These are phyloP conservation scores for Talaromyces sp. DNA, from an alignment of 2,329 filamentous ascomycete species.

Conservation along the genomic window DNA sequence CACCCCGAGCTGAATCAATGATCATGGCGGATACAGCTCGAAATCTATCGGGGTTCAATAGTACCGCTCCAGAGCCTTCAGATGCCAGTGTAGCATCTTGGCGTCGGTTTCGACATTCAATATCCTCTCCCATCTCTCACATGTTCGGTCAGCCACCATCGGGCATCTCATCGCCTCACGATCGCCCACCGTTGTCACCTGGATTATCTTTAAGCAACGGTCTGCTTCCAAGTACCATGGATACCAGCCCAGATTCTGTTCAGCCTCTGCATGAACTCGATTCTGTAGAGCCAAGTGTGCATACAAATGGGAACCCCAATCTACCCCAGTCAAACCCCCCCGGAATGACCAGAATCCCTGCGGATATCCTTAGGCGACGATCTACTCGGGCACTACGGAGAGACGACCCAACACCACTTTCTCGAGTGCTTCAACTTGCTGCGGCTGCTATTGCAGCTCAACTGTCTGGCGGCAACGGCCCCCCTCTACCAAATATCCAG, in stretches of 20 bases:
- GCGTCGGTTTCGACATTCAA: constrained; percentile 48
- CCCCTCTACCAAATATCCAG: constrained; percentile 58
- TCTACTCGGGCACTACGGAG: constrained; percentile 56
- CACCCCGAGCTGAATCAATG: constrained; percentile 37
- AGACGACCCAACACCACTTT: constrained; percentile 66
- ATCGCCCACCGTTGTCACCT: constrained; percentile 33
- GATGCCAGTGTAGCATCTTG: constrained; percentile 39
- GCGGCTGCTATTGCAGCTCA: constrained; percentile 67
- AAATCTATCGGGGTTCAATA: constrained; percentile 31
- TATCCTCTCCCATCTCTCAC: constrained; percentile 47
- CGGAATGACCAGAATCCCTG: constrained; percentile 43
- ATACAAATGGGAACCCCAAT: constrained; percentile 30
- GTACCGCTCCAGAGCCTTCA: constrained; percentile 28
- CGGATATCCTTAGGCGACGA: constrained; percentile 48
- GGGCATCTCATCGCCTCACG: constrained; percentile 26
- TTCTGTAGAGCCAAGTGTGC: constrained; percentile 43
- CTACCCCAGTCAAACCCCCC: constrained; percentile 32
- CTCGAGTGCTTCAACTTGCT: constrained; percentile 63
- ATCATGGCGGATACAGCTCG: constrained; percentile 32
- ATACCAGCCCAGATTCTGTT: constrained; percentile 46
- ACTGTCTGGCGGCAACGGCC: constrained; percentile 62
- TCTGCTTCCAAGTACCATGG: constrained; percentile 35
- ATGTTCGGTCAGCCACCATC: constrained; percentile 45
- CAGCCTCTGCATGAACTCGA: constrained; percentile 45
- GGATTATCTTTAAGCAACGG: constrained; percentile 25